phyloP scores from a whole-genome alignment of 768 basidiomycete genomes.

The Gloeophyllum trabeum region DNA sequence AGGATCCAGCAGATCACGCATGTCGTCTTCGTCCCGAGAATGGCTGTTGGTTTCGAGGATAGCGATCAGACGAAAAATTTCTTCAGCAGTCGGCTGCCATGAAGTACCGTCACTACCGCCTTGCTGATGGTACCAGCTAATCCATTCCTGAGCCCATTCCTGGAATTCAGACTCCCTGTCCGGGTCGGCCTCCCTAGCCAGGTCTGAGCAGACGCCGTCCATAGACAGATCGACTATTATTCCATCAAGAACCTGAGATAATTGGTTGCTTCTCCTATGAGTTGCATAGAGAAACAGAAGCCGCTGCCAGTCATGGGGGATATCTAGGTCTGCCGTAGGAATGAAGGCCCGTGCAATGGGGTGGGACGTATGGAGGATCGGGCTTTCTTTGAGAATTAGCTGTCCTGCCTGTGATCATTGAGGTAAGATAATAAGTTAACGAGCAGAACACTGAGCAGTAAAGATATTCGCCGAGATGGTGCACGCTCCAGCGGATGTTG shows the following conservation, averaged over 20 bases:
- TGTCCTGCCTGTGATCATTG: background rate
- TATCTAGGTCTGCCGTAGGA: background rate
- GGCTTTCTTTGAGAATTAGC: background rate
- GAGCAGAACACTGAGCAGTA: too few species aligned
- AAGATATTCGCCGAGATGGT: too few species aligned
- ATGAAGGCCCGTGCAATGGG: background rate
- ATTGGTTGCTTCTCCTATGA: background rate
- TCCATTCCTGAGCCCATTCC: background rate
- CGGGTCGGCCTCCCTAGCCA: background rate
- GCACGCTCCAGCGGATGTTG: too few species aligned
- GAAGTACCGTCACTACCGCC: too few species aligned
- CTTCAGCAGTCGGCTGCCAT: background rate
- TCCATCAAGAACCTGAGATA: background rate
- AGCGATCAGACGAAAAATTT: background rate
- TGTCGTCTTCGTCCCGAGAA: background rate
- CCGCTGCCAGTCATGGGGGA: background rate
- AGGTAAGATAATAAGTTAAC: too few species aligned
- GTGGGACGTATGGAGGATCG: background rate
- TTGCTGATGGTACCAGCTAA: background rate
- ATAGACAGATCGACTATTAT: background rate
- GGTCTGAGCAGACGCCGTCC: background rate
- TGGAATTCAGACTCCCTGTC: background rate
- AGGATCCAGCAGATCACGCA: background rate
- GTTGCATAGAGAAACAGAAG: background rate
- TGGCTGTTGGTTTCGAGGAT: constrained; percentile 1